Evolutionary conservation across 2,329 filamentous ascomycete genomes (phyloP), one percentile per base, ranked within the genome.

Genomic region (Aspergillus arachidicola): DNA sequence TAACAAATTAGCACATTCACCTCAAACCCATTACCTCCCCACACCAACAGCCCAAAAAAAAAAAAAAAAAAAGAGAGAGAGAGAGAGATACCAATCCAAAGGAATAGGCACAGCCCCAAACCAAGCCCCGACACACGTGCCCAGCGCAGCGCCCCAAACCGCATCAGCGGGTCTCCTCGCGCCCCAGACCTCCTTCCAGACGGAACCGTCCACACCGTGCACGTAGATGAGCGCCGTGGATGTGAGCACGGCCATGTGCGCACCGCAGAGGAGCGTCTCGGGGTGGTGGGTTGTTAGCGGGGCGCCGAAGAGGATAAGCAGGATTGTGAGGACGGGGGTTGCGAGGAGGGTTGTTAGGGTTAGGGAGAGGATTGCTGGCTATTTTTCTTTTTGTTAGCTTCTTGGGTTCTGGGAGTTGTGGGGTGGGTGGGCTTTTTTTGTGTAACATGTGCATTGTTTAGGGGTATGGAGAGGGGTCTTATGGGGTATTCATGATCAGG

Each of bases 41-140:
- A 28, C 26, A 5, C 32, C 11, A 34, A 34, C 2, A 19, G 43
- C 23, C 23, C 6, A 60, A 55, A 45, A 38, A 3, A 51, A 36
- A 56, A 50, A 54, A 53, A 58, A 26, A 38, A 48, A 4, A 60
- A 38, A 60, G 26, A 34, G 6, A 43, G 16, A 60, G 26, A 45
- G 7, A 36, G 23, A 19, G 28, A 28, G 78, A 70, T 66, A 86
- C 94, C 94, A 98, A 77, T 99, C 95, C 69, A 99, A 82, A 2
- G 95, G 95, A 70, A 99, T 98, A 0, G 96, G 95, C 59, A 98
- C 88, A 9, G 95, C 95, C 4, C 95, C 95, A 48, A 97, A 81
- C 95, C 95, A 98, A 46, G 92, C 93, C 6, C 95, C 95, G 1
- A 94, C 72, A 30, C 90, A 81, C 0, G 88, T 89, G 6, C 95